Conservation (phyloP, 2,329 filamentous ascomycete species). For the Colletotrichum limetticola region DNA sequence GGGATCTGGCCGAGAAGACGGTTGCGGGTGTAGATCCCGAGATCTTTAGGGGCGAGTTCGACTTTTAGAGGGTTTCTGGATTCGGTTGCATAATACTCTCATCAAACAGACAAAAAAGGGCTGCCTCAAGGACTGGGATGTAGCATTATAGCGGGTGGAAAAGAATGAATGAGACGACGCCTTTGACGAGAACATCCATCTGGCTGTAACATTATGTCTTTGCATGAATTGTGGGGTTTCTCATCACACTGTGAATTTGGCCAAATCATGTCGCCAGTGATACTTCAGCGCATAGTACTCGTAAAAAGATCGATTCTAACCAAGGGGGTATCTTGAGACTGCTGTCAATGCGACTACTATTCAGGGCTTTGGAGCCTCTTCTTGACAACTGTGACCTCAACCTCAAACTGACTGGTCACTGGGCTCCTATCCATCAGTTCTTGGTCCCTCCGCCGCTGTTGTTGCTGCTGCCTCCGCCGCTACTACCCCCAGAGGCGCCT, state of each 20-base stretch:
- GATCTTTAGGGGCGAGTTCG: conserved; percentile 88
- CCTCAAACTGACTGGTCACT: too few relatives aligned
- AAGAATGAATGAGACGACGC: conserved; percentile 4
- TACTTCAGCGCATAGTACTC: too few relatives aligned
- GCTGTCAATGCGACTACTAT: too few relatives aligned
- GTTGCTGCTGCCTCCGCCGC: too few relatives aligned
- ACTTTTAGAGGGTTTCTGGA: conserved; percentile 66
- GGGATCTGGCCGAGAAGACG: conserved; percentile 89
- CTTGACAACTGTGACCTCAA: too few relatives aligned
- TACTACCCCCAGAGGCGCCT: neutral
- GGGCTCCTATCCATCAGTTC: too few relatives aligned
- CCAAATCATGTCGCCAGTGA: too few relatives aligned
- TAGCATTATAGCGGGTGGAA: neutral
- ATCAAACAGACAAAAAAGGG: neutral
- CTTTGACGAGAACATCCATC: neutral
- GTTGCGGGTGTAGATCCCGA: conserved; percentile 92
- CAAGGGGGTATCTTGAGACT: too few relatives aligned
- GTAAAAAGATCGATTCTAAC: too few relatives aligned
- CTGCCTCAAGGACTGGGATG: neutral
- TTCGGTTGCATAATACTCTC: neutral
- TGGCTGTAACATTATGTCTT: neutral
- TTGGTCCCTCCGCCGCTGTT: neutral
- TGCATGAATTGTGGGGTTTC: neutral
- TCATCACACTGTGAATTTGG: too few relatives aligned
- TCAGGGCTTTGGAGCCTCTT: too few relatives aligned